Conservation (phyloP, 1,284 basidiomycete genomes). For the Marasmius tenuissimus region DNA sequence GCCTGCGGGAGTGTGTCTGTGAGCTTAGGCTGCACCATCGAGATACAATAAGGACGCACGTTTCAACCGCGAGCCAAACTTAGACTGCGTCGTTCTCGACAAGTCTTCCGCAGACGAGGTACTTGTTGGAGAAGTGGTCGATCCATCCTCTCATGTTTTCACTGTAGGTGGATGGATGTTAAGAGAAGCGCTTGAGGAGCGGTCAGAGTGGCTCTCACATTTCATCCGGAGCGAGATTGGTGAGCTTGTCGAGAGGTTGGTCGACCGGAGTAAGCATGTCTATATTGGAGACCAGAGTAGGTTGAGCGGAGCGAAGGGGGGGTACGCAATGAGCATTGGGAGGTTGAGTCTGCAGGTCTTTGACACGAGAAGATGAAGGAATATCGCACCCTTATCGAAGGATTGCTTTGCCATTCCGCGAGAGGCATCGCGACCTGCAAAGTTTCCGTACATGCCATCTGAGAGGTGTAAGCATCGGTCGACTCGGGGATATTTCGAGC, state of each 20-base stretch:
- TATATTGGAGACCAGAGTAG: slow-evolving; percentile 28
- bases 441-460: slow-evolving; percentile 97
- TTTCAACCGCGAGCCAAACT: neutral
- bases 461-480: neutral
- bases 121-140: slow-evolving; percentile 87
- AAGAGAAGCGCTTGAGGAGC: neutral
- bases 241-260: slow-evolving; percentile 81
- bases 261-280: slow-evolving; percentile 91
- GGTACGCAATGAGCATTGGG: neutral
- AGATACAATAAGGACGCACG: too few relatives aligned
- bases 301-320: neutral
- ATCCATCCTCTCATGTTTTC: slow-evolving; percentile 94
- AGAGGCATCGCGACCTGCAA: slow-evolving; percentile 92
- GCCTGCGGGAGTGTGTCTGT: too few relatives aligned
- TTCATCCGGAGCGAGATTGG: slow-evolving; percentile 77
- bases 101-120: slow-evolving; percentile 81
- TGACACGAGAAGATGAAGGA: neutral
- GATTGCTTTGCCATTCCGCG: slow-evolving; percentile 97
- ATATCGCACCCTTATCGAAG: slow-evolving; percentile 76
- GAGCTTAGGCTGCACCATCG: too few relatives aligned
- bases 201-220: slow-evolving; percentile 58
- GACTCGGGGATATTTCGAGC: slow-evolving; percentile 1
- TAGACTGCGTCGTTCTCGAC: slow-evolving; percentile 67
- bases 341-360: neutral
- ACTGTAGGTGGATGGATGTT: slow-evolving; percentile 36